Conservation (phyloP, 495 filamentous ascomycete genomes). For the Margaritispora aquatica region DNA sequence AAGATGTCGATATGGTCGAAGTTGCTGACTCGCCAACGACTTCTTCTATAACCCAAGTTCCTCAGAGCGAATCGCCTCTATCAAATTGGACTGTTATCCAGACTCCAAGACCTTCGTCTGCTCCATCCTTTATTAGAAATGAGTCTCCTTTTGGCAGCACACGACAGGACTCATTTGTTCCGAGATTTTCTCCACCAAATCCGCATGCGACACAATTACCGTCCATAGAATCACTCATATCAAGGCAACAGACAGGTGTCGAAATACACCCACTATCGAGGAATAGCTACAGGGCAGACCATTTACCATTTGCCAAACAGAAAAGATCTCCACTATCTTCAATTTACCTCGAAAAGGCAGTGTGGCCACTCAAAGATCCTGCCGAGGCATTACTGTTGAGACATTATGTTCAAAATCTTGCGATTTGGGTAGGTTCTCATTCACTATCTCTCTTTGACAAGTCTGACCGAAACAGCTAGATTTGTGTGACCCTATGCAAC, state of each 20-base stretch:
- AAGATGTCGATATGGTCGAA: background rate
- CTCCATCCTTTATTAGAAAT: background rate
- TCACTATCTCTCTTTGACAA: slow-evolving; percentile 8
- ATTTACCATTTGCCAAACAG: background rate
- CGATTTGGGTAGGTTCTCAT: slow-evolving; percentile 37
- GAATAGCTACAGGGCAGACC: background rate
- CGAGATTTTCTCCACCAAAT: background rate
- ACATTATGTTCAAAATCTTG: slow-evolving; percentile 42
- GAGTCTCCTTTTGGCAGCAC: background rate
- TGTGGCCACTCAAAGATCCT: slow-evolving; percentile 33
- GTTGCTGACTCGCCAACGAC: background rate
- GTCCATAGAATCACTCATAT: background rate
- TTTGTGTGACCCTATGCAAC: slow-evolving; percentile 47
- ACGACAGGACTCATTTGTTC: background rate
- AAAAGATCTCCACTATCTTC: background rate
- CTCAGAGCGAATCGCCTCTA: slow-evolving; percentile 4
- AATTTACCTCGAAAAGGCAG: slow-evolving; percentile 19
- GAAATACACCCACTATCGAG: background rate
- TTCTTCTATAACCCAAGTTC: background rate
- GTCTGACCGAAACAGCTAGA: slow-evolving; percentile 39
- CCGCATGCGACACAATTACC: background rate
- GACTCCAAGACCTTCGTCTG: background rate
- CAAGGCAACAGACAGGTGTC: background rate
- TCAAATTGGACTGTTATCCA: background rate
- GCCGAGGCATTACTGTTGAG: slow-evolving; percentile 37